Evolutionary conservation across 441 rosid species (phyloP).

Genomic region (Aleurites moluccanus): DNA sequence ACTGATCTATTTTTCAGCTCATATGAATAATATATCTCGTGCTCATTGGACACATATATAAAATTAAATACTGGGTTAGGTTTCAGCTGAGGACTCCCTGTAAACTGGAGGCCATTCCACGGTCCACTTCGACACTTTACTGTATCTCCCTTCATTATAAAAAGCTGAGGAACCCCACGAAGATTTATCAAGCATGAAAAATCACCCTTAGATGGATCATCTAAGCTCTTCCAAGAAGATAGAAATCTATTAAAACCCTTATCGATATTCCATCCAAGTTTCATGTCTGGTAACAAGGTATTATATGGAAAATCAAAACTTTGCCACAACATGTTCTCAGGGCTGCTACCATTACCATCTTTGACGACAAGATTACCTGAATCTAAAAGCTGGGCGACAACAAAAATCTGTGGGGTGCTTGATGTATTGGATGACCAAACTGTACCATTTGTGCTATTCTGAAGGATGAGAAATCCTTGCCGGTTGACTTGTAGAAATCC

Average conservation of each 20-base stretch:
- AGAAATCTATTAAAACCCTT: constrained; percentile 6
- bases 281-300: constrained; percentile 24
- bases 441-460: constrained; percentile 7
- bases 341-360: constrained; percentile 15
- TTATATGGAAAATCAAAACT: constrained; percentile 22
- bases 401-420: background rate
- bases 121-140: constrained; percentile 10
- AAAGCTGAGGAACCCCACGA: constrained; percentile 18
- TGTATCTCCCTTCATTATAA: background rate
- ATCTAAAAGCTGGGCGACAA: constrained; percentile 14
- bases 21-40: constrained; percentile 16
- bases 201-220: constrained; percentile 25
- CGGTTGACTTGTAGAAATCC: constrained; percentile 22
- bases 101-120: constrained; percentile 17
- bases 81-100: constrained; percentile 9
- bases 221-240: constrained; percentile 21
- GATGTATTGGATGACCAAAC: constrained; percentile 31
- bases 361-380: constrained; percentile 28
- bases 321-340: constrained; percentile 18
- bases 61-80: constrained; percentile 2
- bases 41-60: background rate
- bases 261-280: constrained; percentile 22
- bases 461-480: constrained; percentile 20
- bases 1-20: background rate
- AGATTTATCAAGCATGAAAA: constrained; percentile 6